phyloP scores from a whole-genome alignment of 1,139 yeast species.

The Wickerhamomyces sp. region DNA sequence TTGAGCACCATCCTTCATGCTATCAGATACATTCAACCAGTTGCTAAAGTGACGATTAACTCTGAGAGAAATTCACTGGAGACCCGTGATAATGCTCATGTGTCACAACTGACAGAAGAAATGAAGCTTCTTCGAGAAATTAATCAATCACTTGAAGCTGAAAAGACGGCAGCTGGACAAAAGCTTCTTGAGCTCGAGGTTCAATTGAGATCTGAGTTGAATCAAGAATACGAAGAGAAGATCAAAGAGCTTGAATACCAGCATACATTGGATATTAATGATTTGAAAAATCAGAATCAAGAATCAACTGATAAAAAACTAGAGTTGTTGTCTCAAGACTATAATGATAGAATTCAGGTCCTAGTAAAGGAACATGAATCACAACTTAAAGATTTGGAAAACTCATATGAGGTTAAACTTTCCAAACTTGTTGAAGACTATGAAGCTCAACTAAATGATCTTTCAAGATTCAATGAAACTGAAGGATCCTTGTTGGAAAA shows the following conservation, averaged over 20 bases:
- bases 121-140: conserved; percentile 9
- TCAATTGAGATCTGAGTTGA: conserved; percentile 28
- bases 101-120: conserved; percentile 13
- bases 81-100: conserved; percentile 2
- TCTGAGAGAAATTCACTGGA: conserved; percentile 20
- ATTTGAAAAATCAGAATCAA: conserved; percentile 19
- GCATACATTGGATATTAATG: conserved; percentile 24
- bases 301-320: conserved; percentile 18
- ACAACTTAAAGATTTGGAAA: background rate
- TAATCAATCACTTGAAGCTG: conserved; percentile 20
- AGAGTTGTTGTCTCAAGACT: conserved; percentile 20
- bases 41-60: conserved; percentile 17
- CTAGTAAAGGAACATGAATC: background rate
- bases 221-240: conserved; percentile 28
- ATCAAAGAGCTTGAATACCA: conserved; percentile 25
- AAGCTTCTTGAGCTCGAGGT: conserved; percentile 25
- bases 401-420: conserved; percentile 2
- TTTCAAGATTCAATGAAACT: background rate
- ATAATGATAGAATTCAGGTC: conserved; percentile 9
- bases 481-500: background rate
- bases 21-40: conserved; percentile 24
- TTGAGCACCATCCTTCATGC: conserved; percentile 20
- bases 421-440: conserved; percentile 2
- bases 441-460: background rate
- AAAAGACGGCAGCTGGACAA: conserved; percentile 19